Evolutionary conservation across 495 filamentous ascomycete genomes (phyloP).

Genomic region (Aspergillus baeticus): DNA sequence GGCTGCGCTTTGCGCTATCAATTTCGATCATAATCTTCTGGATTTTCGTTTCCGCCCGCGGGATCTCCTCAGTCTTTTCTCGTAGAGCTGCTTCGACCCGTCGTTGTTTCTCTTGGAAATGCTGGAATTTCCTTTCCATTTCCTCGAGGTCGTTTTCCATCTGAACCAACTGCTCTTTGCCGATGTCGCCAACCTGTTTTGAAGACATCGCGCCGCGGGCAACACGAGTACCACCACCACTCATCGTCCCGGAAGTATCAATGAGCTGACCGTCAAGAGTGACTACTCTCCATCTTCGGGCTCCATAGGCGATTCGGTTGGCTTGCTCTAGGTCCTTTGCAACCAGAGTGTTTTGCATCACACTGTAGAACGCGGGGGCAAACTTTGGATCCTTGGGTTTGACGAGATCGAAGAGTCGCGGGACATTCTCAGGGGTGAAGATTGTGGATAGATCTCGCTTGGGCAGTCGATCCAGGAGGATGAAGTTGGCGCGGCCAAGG

Average conservation of each 20-base stretch:
- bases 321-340: conserved; percentile 90
- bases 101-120: conserved; percentile 76
- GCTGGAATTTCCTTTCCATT: conserved; percentile 74
- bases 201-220: conserved; percentile 93
- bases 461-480: conserved; percentile 84
- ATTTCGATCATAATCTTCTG: conserved; percentile 91
- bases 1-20: conserved; percentile 79
- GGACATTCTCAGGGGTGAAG: conserved; percentile 87
- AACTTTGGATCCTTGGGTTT: conserved; percentile 85
- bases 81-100: conserved; percentile 71
- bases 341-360: conserved; percentile 89
- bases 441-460: conserved; percentile 72
- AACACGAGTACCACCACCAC: conserved; percentile 85
- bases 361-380: conserved; percentile 88
- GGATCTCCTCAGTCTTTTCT: conserved; percentile 76
- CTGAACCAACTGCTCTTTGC: conserved; percentile 83
- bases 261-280: conserved; percentile 94
- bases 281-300: conserved; percentile 89
- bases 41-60: conserved; percentile 81
- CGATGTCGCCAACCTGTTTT: conserved; percentile 80
- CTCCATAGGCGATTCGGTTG: conserved; percentile 93
- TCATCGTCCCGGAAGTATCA: conserved; percentile 97
- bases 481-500: conserved; percentile 95
- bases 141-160: conserved; percentile 83
- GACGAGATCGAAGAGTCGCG: conserved; percentile 89